Conservation (phyloP, 345 rosid genomes). For the Geranium brycei region DNA sequence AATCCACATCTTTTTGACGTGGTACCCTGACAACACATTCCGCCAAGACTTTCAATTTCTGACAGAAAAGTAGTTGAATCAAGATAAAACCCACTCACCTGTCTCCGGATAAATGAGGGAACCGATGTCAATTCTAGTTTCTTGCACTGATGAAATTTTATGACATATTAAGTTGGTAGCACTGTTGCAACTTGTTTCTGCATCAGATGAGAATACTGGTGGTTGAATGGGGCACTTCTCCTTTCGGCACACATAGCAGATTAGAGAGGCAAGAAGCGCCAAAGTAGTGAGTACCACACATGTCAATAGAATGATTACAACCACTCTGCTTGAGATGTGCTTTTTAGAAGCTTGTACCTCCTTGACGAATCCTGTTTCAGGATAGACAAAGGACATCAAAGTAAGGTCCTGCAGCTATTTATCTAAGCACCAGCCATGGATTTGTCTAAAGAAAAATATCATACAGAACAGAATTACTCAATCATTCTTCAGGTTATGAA, state of each 20-base stretch:
- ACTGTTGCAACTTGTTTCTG: conserved; percentile 66
- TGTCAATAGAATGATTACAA: conserved; percentile 39
- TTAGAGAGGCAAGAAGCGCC: conserved; percentile 51
- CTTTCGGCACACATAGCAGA: conserved; percentile 42
- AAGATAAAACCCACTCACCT: conserved; percentile 21
- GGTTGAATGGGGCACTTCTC: conserved; percentile 30
- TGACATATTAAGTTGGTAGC: conserved; percentile 55
- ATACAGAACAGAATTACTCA: neutral
- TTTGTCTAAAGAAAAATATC: too few species aligned
- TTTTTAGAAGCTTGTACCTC: conserved; percentile 27
- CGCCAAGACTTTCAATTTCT: conserved; percentile 2
- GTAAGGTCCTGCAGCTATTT: conserved; percentile 9
- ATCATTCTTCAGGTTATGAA: neutral
- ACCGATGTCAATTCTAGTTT: conserved; percentile 24
- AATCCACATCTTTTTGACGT: too few species aligned
- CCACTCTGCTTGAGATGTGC: conserved; percentile 38
- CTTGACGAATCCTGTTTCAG: conserved; percentile 30
- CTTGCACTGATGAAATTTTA: conserved; percentile 34
- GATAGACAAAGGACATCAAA: neutral
- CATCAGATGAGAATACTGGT: conserved; percentile 49
- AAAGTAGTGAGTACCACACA: conserved; percentile 55
- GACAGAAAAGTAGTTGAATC: neutral
- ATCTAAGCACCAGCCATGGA: neutral
- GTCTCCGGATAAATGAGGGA: conserved; percentile 24
- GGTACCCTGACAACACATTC: neutral